Base-by-base conservation (phyloP, 2,329 filamentous ascomycete genomes). In the Colletotrichum sp. region DNA sequence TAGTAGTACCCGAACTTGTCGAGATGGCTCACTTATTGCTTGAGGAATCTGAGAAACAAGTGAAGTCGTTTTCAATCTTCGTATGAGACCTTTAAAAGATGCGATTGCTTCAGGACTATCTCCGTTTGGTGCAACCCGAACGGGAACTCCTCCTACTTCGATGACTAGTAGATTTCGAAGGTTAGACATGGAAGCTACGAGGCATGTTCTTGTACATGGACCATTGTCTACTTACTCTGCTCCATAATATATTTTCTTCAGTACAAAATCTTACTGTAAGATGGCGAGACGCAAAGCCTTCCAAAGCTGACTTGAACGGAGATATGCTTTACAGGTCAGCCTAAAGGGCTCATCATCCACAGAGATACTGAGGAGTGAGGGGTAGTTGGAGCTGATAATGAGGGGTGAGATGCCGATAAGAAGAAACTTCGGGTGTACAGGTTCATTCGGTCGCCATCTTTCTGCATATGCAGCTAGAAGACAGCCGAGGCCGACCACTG, bases 1-100 rank as follows among this genome's bases (percentile, higher is more conserved):
- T 25, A 82, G 73, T n/a, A 79, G 80, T 18, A 83, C 75, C 61
- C 81, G 79, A 52, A 83, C 80, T 18, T 74, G 79, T 5, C 77
- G 78, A 16, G 71, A 62, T 25, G 28, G 52, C 10, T 22, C 32
- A 22, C 48, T 10, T 55, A 71, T n/a, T 25, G 22, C 22, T 25
- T 22, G 70, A 43, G 61, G 61, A 48, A 66, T 43, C 27, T 27
- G 36, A 22, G 62, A 32, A 10, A 66, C 9, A 16, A n/a, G 32
- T 18, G 61, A 6, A 27, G 43, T 66, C 18, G 16, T 25, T 43
- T 71, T 32, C 25, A 71, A n/a, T 27, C 58, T 25, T 9, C 25
- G 12, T 15, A 71, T n/a, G 30, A 71, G 43, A 13, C 15, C 30
- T 6, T 43, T 16, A 52, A 71, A 58, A 4, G 61, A 65, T 39